Evolutionary conservation across 352 stramenopile genomes (phyloP).

Genomic region (Phytopythium kandeliae): DNA sequence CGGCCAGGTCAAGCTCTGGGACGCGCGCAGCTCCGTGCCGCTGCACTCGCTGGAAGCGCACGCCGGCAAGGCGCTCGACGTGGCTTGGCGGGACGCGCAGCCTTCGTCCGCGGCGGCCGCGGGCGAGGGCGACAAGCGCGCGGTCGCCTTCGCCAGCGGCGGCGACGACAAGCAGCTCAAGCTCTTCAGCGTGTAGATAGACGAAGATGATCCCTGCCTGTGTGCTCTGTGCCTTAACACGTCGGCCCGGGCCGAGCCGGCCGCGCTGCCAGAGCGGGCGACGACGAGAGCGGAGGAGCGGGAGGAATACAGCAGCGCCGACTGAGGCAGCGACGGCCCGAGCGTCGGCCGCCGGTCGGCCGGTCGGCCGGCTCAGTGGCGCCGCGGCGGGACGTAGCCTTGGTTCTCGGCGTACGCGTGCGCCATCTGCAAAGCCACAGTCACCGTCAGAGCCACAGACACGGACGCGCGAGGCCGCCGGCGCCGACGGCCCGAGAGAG

Average conservation of each 20-base stretch:
- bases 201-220: no score
- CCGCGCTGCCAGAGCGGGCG: no score
- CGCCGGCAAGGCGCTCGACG: conserved; percentile 60
- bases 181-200: conserved; percentile 75
- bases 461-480: no score
- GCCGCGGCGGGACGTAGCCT: conserved; percentile 39
- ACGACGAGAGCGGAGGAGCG: no score
- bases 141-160: conserved; percentile 63
- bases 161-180: conserved; percentile 85
- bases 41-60: conserved; percentile 74
- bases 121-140: conserved; percentile 2
- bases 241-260: no score
- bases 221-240: not conserved
- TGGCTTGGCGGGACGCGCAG: conserved; percentile 50
- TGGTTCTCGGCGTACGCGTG: conserved; percentile 37
- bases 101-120: no score
- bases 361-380: conserved; percentile 10
- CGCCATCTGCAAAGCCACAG: conserved; percentile 37
- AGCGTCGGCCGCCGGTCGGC: no score
- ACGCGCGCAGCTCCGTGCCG: conserved; percentile 64
- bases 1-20: conserved; percentile 78
- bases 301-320: no score
- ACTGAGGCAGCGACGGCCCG: no score
- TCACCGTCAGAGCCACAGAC: no score
- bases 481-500: no score